phyloP scores from a whole-genome alignment of 2,329 filamentous ascomycete genomes.

The Sporothrix globosa region DNA sequence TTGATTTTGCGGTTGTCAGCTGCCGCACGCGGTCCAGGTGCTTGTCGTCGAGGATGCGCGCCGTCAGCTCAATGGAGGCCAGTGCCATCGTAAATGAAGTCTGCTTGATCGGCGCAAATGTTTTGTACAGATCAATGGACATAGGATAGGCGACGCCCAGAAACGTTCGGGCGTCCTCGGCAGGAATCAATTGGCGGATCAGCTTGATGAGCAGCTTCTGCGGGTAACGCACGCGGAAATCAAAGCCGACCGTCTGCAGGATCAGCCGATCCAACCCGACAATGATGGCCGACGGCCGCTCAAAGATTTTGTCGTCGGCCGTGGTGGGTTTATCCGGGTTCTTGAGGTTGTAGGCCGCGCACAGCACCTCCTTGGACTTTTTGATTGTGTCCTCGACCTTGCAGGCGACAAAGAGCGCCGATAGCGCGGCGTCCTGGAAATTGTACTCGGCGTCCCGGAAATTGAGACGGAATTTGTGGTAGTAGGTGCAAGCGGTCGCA shows the following conservation, averaged over 20 bases:
- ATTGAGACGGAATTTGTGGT: conserved; percentile 87
- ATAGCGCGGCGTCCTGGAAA: conserved; percentile 82
- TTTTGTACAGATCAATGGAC: conserved; percentile 87
- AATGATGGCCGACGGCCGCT: conserved; percentile 75
- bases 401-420: conserved; percentile 88
- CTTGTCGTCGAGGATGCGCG: conserved; percentile 64
- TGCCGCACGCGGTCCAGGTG: conserved; percentile 54
- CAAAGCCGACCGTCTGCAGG: conserved; percentile 89
- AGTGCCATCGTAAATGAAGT: conserved; percentile 83
- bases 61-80: conserved; percentile 78
- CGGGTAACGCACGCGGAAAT: conserved; percentile 87
- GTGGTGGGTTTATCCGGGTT: conserved; percentile 67
- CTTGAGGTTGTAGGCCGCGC: conserved; percentile 86
- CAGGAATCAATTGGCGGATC: conserved; percentile 58
- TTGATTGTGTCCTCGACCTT: conserved; percentile 98
- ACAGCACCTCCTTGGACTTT: conserved; percentile 91
- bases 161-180: conserved; percentile 58
- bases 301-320: conserved; percentile 86
- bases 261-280: conserved; percentile 91
- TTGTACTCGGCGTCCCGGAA: conserved; percentile 87
- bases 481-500: conserved; percentile 88
- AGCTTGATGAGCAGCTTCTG: conserved; percentile 85
- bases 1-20: background rate
- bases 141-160: conserved; percentile 76
- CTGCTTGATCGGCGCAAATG: conserved; percentile 89